phyloP scores from a whole-genome alignment of 805 yeast species.

The Allodekkera sacchari region DNA sequence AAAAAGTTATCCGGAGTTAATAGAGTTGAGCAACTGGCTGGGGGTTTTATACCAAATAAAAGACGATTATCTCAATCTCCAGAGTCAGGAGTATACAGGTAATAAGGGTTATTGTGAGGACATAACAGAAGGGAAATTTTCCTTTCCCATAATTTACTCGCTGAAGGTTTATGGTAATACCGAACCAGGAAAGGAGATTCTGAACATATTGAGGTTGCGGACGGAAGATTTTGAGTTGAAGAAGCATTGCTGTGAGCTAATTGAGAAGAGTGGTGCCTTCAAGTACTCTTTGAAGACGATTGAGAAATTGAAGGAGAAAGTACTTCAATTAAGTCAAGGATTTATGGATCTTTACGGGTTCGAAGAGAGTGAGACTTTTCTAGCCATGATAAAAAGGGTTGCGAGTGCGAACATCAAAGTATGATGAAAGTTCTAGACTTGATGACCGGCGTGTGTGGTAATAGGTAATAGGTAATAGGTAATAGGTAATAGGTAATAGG shows the following conservation, averaged over 20 bases:
- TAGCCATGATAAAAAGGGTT: conserved; percentile 7
- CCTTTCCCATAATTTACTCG: conserved; percentile 77
- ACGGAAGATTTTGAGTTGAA: conserved; percentile 45
- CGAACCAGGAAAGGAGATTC: conserved; percentile 28
- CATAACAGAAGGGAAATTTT: conserved; percentile 80
- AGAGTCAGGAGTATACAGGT: conserved; percentile 37
- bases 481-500: not conserved
- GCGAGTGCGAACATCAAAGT: not conserved
- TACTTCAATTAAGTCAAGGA: conserved; percentile 15
- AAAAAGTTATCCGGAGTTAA: conserved; percentile 21
- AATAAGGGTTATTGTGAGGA: conserved; percentile 83
- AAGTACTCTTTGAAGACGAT: conserved; percentile 29
- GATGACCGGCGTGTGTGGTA: not conserved
- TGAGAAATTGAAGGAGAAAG: conserved; percentile 16
- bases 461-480: not conserved
- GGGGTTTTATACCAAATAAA: conserved; percentile 81
- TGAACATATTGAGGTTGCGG: conserved; percentile 42
- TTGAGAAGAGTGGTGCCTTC: conserved; percentile 34
- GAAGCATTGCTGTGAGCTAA: conserved; percentile 38
- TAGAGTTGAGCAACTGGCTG: conserved; percentile 62
- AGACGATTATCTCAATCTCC: conserved; percentile 75
- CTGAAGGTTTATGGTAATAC: conserved; percentile 19
- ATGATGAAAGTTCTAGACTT: not conserved
- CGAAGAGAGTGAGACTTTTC: too few species aligned
- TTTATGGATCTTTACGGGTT: too few species aligned